Evolutionary conservation across 768 basidiomycete species (phyloP).

Genomic region (Tricholoma hemisulphureum): DNA sequence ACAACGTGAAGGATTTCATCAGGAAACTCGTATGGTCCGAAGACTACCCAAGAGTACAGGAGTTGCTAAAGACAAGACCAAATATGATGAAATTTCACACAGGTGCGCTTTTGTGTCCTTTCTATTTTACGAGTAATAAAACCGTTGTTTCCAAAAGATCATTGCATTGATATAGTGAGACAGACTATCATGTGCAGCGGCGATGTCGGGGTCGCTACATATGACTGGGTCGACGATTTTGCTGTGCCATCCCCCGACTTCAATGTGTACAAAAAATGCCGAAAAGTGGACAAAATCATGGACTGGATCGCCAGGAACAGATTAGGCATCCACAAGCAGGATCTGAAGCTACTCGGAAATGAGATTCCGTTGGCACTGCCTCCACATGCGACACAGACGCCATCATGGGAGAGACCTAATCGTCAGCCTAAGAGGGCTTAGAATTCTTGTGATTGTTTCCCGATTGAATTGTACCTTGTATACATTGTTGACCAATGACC

Average conservation of each 20-base stretch:
- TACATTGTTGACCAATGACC: neutral
- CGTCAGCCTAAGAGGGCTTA: neutral
- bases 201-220: neutral
- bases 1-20: neutral
- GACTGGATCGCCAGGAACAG: neutral
- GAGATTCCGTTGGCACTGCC: neutral
- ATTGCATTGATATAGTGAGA: neutral
- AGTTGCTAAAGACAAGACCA: neutral
- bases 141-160: neutral
- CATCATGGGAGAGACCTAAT: neutral
- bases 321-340: neutral
- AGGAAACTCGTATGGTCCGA: neutral
- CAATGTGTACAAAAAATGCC: neutral
- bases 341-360: neutral
- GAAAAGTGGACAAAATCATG: neutral
- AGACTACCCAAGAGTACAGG: neutral
- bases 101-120: neutral
- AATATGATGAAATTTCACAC: neutral
- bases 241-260: neutral
- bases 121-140: neutral
- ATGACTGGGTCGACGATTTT: neutral
- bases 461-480: neutral
- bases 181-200: neutral
- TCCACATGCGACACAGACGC: neutral
- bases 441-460: neutral